Base-by-base conservation (phyloP, 352 stramenopile genomes). In the Phytophthora quininea region DNA sequence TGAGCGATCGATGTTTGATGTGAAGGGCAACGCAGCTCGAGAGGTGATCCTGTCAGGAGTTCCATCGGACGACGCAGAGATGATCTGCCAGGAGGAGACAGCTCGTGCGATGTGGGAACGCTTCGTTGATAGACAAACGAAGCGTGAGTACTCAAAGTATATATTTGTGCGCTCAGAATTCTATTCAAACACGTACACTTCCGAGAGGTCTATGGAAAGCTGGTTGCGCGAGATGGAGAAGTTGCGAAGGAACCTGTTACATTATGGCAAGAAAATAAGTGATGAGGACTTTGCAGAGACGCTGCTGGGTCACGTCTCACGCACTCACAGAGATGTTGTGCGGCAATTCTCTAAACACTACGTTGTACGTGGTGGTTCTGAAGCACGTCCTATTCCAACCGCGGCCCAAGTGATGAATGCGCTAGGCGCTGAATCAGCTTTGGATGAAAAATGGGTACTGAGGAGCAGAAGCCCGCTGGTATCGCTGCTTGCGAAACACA, bases 141-240 rank as follows among this genome's bases (percentile, higher is more conserved):
- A 64, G 4, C 15, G 30, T 14, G 31, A 62, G 19, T 69, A 69
- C 5, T 47, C 61, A 4, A 69, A 62, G 5, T 68, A 66, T 29
- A 60, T 66, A 7, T 66, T 66, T 8, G 40, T 42, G 14, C 30
- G 31, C 3, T 24, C 51, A 19, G 14, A 19, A 8, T 37, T 67
- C 4, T 50, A 51, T 37, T 42, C 50, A 3, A 60, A 60, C 27
- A 19, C 14, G 6, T 67, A 61, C 37, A 61, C 59, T 0, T 24
- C n/a, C 4, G 59, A 67, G 7, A 31, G 12, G 12, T 54, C 24
- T 3, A 60, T 67, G 31, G 46, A 60, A 12, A 31, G 19, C 3
- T 67, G 40, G 50, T 14, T 67, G 5, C 42, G 51, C 43, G 58
- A 64, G 48, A 64, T 64, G 58, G 24, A 64, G n/a, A 12, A 38